Percentiles rank a stretch among this genome's conserved stretches.
These are phyloP conservation scores for Yamadazyma triangularis DNA, from an alignment of 1,139 yeast genomes.

Conservation along the genomic window DNA sequence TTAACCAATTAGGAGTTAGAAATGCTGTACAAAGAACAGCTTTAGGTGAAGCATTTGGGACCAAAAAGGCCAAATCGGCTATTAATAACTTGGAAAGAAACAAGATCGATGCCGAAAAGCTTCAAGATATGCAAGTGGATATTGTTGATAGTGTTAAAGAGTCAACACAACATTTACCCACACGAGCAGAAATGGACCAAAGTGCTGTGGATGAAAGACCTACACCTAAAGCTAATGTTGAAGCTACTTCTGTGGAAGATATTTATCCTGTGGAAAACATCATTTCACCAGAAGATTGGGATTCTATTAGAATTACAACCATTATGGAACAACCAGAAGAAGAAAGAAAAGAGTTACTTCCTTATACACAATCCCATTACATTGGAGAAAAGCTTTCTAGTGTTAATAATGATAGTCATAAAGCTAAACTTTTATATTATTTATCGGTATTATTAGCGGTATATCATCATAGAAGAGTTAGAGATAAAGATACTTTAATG, in stretches of 20 bases:
- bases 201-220: conserved; percentile 67
- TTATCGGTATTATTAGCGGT: conserved; percentile 77
- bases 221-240: conserved; percentile 71
- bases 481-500: conserved; percentile 55
- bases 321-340: conserved; percentile 47
- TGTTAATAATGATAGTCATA: conserved; percentile 51
- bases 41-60: conserved; percentile 95
- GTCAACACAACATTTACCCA: conserved; percentile 69
- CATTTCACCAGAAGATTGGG: conserved; percentile 65
- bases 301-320: conserved; percentile 56
- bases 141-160: conserved; percentile 77
- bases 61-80: conserved; percentile 92
- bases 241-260: conserved; percentile 77
- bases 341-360: conserved; percentile 53
- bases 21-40: conserved; percentile 64
- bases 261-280: conserved; percentile 71
- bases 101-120: conserved; percentile 76
- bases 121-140: conserved; percentile 70
- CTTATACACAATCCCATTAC: conserved; percentile 33
- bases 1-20: conserved; percentile 54
- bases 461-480: conserved; percentile 65
- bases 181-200: conserved; percentile 54
- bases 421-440: conserved; percentile 69
- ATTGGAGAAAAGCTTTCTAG: conserved; percentile 18
- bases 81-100: conserved; percentile 77